Base-by-base conservation (phyloP, 768 basidiomycete genomes). In the Agaricus blazei region DNA sequence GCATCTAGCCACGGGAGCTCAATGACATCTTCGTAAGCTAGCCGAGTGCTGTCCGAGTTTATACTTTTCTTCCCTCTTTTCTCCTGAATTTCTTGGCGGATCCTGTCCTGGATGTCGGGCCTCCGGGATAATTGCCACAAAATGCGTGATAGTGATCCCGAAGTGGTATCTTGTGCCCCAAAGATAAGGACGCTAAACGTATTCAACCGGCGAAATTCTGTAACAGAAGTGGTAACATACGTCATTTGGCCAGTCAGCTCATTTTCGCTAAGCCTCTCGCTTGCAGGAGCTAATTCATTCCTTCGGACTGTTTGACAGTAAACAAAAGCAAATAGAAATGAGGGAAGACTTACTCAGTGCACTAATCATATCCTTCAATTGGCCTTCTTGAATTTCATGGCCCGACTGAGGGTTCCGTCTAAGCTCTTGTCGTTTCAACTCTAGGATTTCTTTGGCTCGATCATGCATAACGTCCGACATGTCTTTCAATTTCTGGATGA, bases 211-310 rank as follows among this genome's bases (percentile, higher is more conserved):
- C 15, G 9, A 14, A 11, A 26, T 49, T 27, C 26, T 11, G 36
- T n/a, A 31, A 23, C 19, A 38, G 11, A 12, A 36, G 53, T 9
- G 26, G 29, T 15, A 44, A 63, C 74, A 42, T 60, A 77, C 78
- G 77, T 77, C 74, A 79, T 76, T 56, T 80, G 78, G 0, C 75
- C 78, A 1, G 76, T 69, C 27, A 80, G 62, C 56, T 80, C 78
- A 26, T 62, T 60, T 51, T 80, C 77, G 48, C 65, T 68, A 42
- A 80, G 64, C 47, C 71, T 66, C 36, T 77, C 75, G 4, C 59
- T 59, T 9, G 52, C 64, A n/a, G 58, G 60, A 0, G 73, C 68
- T 19, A 60, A 57, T 44, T 71, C 70, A 56, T 79, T 80, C 4
- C 68, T 72, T 52, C 67, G 61, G 12, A 75, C 74, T 75, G 37